A percentile compares a stretch with the other conserved stretches of the same genome.
Evolutionary conservation across 2,329 filamentous ascomycete genomes (phyloP).

Genomic region (Monilinia fructigena): DNA sequence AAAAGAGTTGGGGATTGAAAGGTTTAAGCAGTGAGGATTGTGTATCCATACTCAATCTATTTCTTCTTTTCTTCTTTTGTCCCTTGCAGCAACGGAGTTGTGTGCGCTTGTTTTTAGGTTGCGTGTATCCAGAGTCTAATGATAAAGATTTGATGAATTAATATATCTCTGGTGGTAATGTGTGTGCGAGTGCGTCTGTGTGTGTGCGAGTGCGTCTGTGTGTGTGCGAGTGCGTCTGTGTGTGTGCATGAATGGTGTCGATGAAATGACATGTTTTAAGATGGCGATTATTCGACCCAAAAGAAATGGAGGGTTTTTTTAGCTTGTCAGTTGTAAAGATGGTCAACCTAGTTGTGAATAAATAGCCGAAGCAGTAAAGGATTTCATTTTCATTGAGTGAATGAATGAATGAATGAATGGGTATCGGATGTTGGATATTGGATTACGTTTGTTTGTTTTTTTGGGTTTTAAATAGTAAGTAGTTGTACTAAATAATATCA

Average conservation of each 20-base stretch:
- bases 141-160: constrained; percentile 12
- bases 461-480: too few relatives aligned
- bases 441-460: too few relatives aligned
- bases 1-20: neutral
- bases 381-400: too few relatives aligned
- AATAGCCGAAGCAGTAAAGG: neutral
- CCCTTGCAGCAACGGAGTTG: constrained; percentile 2
- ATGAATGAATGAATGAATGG: too few relatives aligned
- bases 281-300: neutral
- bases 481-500: too few relatives aligned
- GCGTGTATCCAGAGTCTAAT: constrained; percentile 8
- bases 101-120: constrained; percentile 4
- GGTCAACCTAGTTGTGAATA: neutral
- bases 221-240: neutral
- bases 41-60: constrained; percentile 16
- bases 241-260: too few relatives aligned
- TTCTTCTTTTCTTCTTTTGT: constrained; percentile 4
- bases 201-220: neutral
- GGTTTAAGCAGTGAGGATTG: constrained; percentile 1
- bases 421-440: too few relatives aligned
- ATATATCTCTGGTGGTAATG: neutral
- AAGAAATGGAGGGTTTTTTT: neutral
- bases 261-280: neutral
- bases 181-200: neutral
- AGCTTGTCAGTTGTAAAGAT: too few relatives aligned